These are phyloP conservation scores for Fusarium denticulatum DNA, from an alignment of 2,329 filamentous ascomycete species.

Conservation along the genomic window DNA sequence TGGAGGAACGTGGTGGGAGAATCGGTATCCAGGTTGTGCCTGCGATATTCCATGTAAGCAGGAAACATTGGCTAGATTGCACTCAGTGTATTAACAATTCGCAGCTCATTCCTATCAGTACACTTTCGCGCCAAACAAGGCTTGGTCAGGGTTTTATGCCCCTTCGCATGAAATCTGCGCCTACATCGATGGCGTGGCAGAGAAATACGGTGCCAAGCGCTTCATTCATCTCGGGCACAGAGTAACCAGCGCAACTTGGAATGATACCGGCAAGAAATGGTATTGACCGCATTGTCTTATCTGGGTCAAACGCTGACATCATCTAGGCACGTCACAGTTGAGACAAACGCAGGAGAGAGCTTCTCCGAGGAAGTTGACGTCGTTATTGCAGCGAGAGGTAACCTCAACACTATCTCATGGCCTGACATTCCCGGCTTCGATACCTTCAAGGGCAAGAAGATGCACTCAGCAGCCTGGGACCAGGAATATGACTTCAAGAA, in stretches of 20 bases:
- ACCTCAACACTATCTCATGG: neutral
- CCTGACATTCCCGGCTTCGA: neutral
- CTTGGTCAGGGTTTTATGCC: neutral
- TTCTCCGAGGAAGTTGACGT: neutral
- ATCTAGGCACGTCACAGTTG: neutral
- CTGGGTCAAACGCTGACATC: neutral
- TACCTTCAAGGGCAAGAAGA: neutral
- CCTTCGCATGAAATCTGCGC: neutral
- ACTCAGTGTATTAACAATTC: neutral
- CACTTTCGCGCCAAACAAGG: neutral
- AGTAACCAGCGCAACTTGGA: neutral
- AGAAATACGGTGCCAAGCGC: neutral
- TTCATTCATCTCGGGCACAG: neutral
- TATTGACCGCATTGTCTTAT: neutral
- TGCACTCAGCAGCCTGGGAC: conserved; percentile 3
- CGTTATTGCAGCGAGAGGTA: neutral
- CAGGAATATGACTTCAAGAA: neutral
- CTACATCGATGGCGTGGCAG: neutral
- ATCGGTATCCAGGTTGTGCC: neutral
- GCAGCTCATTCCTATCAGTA: neutral
- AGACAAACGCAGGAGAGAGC: accelerated
- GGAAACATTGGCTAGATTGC: neutral
- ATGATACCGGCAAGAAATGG: neutral
- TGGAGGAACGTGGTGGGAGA: neutral
- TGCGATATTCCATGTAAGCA: neutral